These are phyloP conservation scores for Calonectria pseudoreteaudii DNA, from an alignment of 2,329 filamentous ascomycete genomes.

Conservation along the genomic window DNA sequence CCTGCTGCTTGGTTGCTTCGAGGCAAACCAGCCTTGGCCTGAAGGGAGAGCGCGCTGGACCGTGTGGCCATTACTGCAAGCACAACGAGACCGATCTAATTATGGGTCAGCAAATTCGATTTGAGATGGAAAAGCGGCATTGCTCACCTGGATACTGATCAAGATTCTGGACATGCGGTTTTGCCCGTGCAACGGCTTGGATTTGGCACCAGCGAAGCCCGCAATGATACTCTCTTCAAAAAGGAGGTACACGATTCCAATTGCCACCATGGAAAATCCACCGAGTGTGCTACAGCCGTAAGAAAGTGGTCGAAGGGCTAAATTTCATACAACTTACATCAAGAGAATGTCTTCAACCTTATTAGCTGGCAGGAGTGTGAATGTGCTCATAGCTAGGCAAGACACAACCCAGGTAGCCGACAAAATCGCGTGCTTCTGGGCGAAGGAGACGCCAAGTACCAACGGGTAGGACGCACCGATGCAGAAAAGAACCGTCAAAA, in stretches of 20 bases:
- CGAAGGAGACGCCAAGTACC: neutral
- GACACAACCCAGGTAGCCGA: neutral
- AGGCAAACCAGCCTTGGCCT: neutral
- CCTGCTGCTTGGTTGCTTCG: neutral
- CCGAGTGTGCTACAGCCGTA: neutral
- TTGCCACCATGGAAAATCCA: neutral
- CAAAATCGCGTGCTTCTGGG: neutral
- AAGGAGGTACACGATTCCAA: neutral
- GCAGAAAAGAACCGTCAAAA: neutral
- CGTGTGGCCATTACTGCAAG: neutral
- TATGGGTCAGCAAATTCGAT: neutral
- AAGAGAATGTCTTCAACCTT: neutral
- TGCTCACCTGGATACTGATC: neutral
- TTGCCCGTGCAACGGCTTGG: neutral
- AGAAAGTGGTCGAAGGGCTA: neutral
- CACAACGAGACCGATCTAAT: neutral
- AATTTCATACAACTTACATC: neutral
- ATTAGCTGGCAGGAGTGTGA: neutral
- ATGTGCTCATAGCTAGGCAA: neutral
- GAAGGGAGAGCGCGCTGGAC: neutral
- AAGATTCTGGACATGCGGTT: neutral
- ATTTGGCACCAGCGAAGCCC: neutral
- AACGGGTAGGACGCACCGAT: neutral
- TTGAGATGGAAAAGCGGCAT: neutral
- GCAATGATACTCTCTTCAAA: neutral